phyloP scores from a whole-genome alignment of 2,329 filamentous ascomycete genomes.

The Aspergillus fischeri region DNA sequence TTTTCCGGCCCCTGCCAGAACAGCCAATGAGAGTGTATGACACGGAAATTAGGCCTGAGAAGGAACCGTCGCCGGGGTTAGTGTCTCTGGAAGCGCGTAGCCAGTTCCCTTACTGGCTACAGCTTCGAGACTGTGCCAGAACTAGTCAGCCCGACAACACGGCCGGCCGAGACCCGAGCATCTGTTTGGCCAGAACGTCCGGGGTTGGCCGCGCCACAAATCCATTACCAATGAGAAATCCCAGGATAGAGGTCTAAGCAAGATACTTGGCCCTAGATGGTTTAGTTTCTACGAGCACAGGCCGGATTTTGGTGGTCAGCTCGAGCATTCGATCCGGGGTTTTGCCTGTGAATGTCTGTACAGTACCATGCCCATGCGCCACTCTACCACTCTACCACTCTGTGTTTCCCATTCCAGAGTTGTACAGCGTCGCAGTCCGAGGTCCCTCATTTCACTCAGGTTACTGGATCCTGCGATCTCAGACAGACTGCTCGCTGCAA shows the following conservation, averaged over 20 bases:
- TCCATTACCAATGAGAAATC: background rate
- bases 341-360: background rate
- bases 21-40: background rate
- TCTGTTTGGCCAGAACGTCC: background rate
- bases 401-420: background rate
- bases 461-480: background rate
- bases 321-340: background rate
- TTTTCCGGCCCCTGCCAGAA: slow-evolving; percentile 6
- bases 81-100: background rate
- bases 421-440: background rate
- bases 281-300: background rate
- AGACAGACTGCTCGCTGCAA: background rate
- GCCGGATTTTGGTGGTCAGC: background rate
- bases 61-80: slow-evolving; percentile 6
- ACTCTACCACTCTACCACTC: background rate
- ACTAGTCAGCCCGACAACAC: background rate
- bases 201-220: background rate
- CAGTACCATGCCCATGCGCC: background rate
- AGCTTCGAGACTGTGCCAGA: background rate
- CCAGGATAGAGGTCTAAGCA: background rate
- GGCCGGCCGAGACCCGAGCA: background rate
- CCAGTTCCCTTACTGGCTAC: background rate
- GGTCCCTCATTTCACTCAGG: background rate
- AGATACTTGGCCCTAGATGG: background rate
- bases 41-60: slow-evolving; percentile 3